phyloP scores from a whole-genome alignment of 208 protist genomes.

The Strigomonas culicis region DNA sequence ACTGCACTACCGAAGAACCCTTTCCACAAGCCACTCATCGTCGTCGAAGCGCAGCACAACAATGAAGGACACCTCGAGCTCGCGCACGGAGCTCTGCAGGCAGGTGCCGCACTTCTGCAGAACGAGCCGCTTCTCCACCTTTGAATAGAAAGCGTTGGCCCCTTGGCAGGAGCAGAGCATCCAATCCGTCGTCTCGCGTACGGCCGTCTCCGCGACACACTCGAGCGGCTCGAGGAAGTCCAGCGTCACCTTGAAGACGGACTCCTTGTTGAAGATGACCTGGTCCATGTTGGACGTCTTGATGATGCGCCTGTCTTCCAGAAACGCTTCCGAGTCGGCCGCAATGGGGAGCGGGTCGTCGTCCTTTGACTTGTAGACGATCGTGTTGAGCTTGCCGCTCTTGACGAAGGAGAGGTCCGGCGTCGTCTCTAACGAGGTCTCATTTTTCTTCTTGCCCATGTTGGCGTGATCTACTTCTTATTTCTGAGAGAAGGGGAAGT shows the following conservation, averaged over 20 bases:
- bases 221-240: constrained; percentile 55
- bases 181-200: constrained; percentile 82
- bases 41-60: constrained; percentile 42
- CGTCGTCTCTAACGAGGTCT: constrained; percentile 38
- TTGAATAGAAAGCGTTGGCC: constrained; percentile 65
- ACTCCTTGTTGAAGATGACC: constrained; percentile 49
- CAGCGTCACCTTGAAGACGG: constrained; percentile 69
- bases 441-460: constrained; percentile 42
- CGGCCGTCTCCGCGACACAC: constrained; percentile 65
- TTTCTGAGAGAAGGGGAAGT: background rate
- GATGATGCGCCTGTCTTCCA: constrained; percentile 49
- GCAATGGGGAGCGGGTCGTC: constrained; percentile 24
- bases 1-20: constrained; percentile 32
- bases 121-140: constrained; percentile 67
- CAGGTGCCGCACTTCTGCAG: constrained; percentile 60
- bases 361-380: constrained; percentile 42
- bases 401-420: constrained; percentile 59
- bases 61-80: constrained; percentile 49
- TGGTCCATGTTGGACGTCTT: constrained; percentile 63
- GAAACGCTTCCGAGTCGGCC: constrained; percentile 38
- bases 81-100: constrained; percentile 58
- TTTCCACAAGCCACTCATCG: constrained; percentile 64
- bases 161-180: constrained; percentile 62
- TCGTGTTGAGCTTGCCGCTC: constrained; percentile 58
- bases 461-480: background rate